A percentile compares a stretch with the other conserved stretches of the same genome.
phyloP scores from a whole-genome alignment of 176 grass and related monocot species.

The Puccinellia tenuiflora region DNA sequence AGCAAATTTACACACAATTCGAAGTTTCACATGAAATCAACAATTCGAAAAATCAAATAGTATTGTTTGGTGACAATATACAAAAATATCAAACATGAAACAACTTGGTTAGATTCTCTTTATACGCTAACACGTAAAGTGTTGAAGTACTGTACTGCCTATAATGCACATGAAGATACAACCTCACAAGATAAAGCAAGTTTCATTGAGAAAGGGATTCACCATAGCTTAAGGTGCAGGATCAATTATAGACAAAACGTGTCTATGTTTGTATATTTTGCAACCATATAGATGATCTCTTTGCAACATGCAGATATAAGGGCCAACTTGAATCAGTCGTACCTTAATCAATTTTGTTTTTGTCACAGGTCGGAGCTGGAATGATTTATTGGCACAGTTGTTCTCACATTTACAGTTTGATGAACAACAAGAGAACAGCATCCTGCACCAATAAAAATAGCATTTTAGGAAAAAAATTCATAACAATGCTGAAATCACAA shows the following conservation, averaged over 20 bases:
- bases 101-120: background rate
- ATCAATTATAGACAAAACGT: background rate
- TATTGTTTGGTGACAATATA: background rate
- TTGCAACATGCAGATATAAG: background rate
- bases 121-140: background rate
- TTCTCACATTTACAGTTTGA: constrained; percentile 70
- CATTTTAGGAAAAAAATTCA: background rate
- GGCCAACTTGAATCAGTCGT: background rate
- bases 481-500: background rate
- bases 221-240: background rate
- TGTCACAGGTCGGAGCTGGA: constrained; percentile 74
- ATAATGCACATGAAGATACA: background rate
- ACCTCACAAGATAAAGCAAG: background rate
- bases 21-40: background rate
- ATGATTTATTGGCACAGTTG: constrained; percentile 76
- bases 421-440: constrained; percentile 94
- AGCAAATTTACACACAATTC: background rate
- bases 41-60: background rate
- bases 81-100: background rate
- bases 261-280: background rate
- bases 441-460: constrained; percentile 59
- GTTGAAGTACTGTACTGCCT: background rate
- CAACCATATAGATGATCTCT: background rate
- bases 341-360: constrained; percentile 85
- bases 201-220: background rate